phyloP scores from a whole-genome alignment of 768 basidiomycete species.

The Calocybe cyanea region DNA sequence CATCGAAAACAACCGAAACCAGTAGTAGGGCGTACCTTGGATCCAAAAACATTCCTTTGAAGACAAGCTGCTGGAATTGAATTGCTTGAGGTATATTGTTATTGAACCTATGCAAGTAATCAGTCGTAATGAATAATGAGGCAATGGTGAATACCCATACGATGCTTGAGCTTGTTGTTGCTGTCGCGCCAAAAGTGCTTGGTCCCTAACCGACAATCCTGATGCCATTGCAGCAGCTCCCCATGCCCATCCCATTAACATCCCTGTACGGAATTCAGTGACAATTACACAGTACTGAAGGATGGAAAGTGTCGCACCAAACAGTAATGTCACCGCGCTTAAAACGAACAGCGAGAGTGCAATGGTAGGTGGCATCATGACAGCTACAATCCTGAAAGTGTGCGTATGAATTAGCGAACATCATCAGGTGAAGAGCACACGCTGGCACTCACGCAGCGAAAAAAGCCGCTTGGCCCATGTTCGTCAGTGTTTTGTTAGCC shows the following conservation, averaged over 20 bases:
- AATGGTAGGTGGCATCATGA: conserved; percentile 36
- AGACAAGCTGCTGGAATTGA: conserved; percentile 30
- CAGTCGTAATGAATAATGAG: background rate
- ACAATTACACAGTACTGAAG: background rate
- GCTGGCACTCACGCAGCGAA: conserved; percentile 36
- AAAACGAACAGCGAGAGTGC: conserved; percentile 35
- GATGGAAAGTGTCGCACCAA: conserved; percentile 21
- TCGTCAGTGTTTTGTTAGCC: conserved; percentile 22
- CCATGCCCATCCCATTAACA: conserved; percentile 46
- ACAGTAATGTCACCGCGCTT: conserved; percentile 27
- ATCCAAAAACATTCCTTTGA: conserved; percentile 40
- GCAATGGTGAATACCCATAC: conserved; percentile 20
- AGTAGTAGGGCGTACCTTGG: conserved; percentile 26
- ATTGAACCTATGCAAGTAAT: conserved; percentile 18
- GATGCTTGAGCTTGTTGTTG: conserved; percentile 29
- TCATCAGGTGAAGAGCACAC: background rate
- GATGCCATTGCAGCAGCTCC: conserved; percentile 41
- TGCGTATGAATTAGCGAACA: background rate
- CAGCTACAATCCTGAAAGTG: conserved; percentile 29
- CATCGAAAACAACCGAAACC: too few species aligned
- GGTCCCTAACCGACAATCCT: conserved; percentile 31
- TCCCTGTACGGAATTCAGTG: conserved; percentile 21
- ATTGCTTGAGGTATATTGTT: conserved; percentile 21
- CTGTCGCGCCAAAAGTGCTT: conserved; percentile 30
- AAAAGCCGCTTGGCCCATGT: conserved; percentile 39